Conservation (phyloP, 2,329 filamentous ascomycete genomes). For the Trichoderma semiorbis region DNA sequence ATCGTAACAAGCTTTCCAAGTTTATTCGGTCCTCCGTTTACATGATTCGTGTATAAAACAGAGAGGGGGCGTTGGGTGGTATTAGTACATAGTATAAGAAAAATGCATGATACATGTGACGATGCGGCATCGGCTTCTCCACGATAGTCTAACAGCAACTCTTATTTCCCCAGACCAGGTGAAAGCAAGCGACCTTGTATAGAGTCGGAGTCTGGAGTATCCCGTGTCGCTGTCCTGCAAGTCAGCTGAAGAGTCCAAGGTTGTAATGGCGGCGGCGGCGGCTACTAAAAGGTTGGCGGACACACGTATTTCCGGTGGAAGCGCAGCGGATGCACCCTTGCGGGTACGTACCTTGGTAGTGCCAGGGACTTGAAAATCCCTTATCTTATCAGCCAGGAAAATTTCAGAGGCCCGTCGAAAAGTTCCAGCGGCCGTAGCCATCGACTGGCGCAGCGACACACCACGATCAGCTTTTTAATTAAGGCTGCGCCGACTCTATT, state of each 20-base stretch:
- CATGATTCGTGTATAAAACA: neutral
- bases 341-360: neutral
- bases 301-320: constrained; percentile 15
- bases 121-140: neutral
- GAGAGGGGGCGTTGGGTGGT: neutral
- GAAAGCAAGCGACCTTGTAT: neutral
- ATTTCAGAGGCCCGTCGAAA: constrained; percentile 18
- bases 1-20: neutral
- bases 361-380: neutral
- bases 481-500: neutral
- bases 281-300: neutral
- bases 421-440: constrained; percentile 3
- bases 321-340: neutral
- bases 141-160: too few species aligned
- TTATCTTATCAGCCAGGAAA: constrained; percentile 26
- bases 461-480: neutral
- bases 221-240: neutral
- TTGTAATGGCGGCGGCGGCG: neutral
- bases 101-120: neutral
- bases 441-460: neutral
- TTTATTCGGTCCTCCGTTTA: neutral
- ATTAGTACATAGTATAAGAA: neutral
- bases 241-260: neutral
- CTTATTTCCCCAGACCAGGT: neutral
- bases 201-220: neutral